Conservation (phyloP, 495 filamentous ascomycete species). For the Talaromyces thailandensis region DNA sequence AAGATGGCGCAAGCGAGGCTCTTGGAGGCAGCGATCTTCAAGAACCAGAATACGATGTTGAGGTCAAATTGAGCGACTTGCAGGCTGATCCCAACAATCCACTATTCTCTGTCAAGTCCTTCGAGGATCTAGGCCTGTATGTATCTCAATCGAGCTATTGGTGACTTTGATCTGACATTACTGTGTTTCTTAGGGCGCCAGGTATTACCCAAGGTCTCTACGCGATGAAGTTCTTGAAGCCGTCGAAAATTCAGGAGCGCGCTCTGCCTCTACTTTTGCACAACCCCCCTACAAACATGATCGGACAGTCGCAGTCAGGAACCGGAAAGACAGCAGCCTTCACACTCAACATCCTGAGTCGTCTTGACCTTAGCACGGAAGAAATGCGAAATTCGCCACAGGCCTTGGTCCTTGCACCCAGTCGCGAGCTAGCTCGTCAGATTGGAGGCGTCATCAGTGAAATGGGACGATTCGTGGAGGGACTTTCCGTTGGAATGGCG, state of each 20-base stretch:
- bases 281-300: constrained; percentile 81
- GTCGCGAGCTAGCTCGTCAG: constrained; percentile 89
- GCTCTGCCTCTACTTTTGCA: constrained; percentile 79
- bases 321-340: constrained; percentile 99
- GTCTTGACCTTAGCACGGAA: constrained; percentile 62
- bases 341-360: constrained; percentile 78
- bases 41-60: constrained; percentile 70
- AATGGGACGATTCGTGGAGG: constrained; percentile 74
- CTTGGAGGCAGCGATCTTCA: constrained; percentile 47
- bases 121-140: constrained; percentile 80
- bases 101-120: constrained; percentile 72
- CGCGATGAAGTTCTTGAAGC: constrained; percentile 83
- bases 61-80: constrained; percentile 84
- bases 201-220: constrained; percentile 55
- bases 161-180: neutral
- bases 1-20: constrained; percentile 42
- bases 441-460: constrained; percentile 72
- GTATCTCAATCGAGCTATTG: constrained; percentile 19
- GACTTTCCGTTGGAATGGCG: constrained; percentile 63
- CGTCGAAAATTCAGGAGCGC: constrained; percentile 93
- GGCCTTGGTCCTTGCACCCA: constrained; percentile 83
- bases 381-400: constrained; percentile 52
- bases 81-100: constrained; percentile 83
- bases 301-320: constrained; percentile 96
- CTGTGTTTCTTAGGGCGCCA: constrained; percentile 22